Base-by-base conservation (phyloP, 2,329 filamentous ascomycete species). In the Calonectria hawksworthii region DNA sequence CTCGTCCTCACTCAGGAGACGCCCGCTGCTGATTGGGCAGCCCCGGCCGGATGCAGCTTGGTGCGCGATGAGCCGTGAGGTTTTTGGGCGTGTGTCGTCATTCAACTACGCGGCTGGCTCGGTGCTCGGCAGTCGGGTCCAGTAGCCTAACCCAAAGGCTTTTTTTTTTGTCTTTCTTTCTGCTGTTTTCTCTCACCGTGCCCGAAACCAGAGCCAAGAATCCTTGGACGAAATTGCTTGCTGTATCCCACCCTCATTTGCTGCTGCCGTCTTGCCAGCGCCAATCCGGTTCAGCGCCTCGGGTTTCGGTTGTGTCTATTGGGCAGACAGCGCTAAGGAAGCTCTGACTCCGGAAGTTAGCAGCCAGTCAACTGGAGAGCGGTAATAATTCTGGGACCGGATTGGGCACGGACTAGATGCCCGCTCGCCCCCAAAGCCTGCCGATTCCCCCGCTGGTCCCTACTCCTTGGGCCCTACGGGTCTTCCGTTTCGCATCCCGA, bases 211-310 rank as follows among this genome's bases (percentile, higher is more conserved):
- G 10, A 23, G 44, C 44, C 44, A 47, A 65, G 65, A 69, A 72
- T 73, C 56, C 64, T 80, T 79, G 74, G 77, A 51, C 56, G 70
- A 78, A 71, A 78, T 69, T 54, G 74, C 68, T 23, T 56, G 73
- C 72, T 70, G 34, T 47, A 47, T 47, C 44, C 8, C 44, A 23
- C 23, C 63, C 54, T 51, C 66, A 73, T 68, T 64, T 71, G 75
- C 69, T 79, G 67, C 76, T 66, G 72, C 70, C 54, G 69, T 59
- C 72, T 74, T 56, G 66, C 28, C 71, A 59, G 30, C 52, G 67
- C 16, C 30, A 65, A 68, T 47, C 70, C 69, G 71, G 73, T 51
- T 63, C 75, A 64, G 68, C 70, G 50, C 70, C 28, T 47, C 38
- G 56, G 71, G 54, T 71, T 70, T 74, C 73, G 67, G 63, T n/a